Evolutionary conservation across 2,329 filamentous ascomycete species (phyloP).

Genomic region (Fusarium solani-melongenae): DNA sequence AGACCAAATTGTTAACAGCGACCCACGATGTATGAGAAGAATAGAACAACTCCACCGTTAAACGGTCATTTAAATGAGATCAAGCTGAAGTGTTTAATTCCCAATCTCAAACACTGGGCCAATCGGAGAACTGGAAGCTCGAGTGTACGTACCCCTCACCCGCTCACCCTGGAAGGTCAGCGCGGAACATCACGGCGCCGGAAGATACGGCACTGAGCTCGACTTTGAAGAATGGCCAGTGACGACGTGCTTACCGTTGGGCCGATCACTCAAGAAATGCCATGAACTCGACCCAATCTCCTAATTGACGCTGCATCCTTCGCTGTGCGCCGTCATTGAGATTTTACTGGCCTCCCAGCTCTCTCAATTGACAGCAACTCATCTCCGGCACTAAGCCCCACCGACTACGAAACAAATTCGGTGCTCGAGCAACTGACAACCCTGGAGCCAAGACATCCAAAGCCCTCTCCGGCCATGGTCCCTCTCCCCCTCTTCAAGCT

Average conservation of each 20-base stretch:
- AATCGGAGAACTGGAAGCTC: constrained; percentile 14
- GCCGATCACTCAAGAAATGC: not conserved
- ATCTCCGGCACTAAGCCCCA: constrained; percentile 22
- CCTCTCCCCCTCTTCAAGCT: constrained; percentile 76
- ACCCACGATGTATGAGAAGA: not conserved
- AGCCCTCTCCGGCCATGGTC: constrained; percentile 61
- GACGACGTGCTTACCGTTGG: not conserved
- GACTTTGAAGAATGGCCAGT: not conserved
- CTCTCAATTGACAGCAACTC: constrained; percentile 15
- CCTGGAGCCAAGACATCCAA: constrained; percentile 35
- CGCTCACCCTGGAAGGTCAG: constrained; percentile 18
- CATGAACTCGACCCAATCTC: not conserved
- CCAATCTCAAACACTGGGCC: not conserved
- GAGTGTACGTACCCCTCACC: constrained; percentile 2
- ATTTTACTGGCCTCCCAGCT: not conserved
- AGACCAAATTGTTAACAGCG: not conserved
- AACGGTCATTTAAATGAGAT: not conserved
- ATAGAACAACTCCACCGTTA: too few relatives aligned
- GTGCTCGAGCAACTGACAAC: constrained; percentile 16
- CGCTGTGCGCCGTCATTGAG: not conserved
- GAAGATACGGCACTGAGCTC: constrained; percentile 26
- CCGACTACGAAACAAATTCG: constrained; percentile 14
- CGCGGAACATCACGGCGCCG: constrained; percentile 37
- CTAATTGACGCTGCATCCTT: not conserved
- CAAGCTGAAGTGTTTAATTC: not conserved